Conservation (phyloP, 306 rosid genomes). For the Dalbergia cultrata region DNA sequence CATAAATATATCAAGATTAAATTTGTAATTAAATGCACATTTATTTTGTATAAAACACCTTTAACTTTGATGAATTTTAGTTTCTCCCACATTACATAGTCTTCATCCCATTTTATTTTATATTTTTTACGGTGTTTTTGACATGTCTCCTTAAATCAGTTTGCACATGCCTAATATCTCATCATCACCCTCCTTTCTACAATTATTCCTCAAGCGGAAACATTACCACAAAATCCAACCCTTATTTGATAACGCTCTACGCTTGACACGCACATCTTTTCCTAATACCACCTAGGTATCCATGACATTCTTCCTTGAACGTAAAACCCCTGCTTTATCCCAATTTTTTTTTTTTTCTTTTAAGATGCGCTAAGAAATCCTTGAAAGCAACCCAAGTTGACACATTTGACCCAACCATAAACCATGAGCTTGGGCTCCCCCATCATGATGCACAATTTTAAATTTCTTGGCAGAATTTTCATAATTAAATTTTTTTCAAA, state of each 20-base stretch:
- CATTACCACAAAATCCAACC: conserved; percentile 25
- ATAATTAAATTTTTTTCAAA: conserved; percentile 32
- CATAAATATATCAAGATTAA: too few relatives aligned
- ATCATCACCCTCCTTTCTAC: not conserved
- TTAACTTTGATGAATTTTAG: too few relatives aligned
- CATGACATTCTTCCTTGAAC: not conserved
- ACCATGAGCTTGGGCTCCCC: conserved; percentile 31
- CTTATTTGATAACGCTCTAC: conserved; percentile 4
- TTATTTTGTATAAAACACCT: too few relatives aligned
- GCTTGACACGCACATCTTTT: not conserved
- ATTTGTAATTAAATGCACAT: too few relatives aligned
- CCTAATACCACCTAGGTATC: not conserved
- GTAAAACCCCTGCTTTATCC: conserved; percentile 9
- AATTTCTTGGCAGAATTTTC: conserved; percentile 33
- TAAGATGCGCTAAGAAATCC: conserved; percentile 30
- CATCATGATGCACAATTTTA: conserved; percentile 43
- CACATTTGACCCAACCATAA: conserved; percentile 51
- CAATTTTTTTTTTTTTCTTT: not conserved
- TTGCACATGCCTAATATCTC: not conserved
- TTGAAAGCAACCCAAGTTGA: conserved; percentile 50
- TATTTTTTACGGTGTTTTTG: not conserved
- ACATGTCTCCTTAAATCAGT: not conserved
- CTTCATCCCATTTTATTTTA: too few relatives aligned
- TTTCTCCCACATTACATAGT: too few relatives aligned
- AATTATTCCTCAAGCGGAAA: conserved; percentile 33